Base-by-base conservation (phyloP, 192 early-diverging fungal species). In the Cetraspora pellucida region DNA sequence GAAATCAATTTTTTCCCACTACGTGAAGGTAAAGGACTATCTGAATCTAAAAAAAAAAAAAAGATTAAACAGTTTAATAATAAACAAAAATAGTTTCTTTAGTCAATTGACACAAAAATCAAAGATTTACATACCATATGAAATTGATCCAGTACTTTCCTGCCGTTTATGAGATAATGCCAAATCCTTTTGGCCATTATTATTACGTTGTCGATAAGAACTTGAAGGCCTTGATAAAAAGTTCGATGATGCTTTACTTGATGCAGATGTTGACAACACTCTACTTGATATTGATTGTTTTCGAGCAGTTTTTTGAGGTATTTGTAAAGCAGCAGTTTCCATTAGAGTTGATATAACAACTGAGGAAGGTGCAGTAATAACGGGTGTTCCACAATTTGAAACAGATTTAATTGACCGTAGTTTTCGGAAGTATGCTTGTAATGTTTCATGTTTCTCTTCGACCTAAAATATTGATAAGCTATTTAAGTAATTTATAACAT, bases 1-100 rank as follows among this genome's bases (percentile, higher is more conserved):
- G 92, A 94, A 21, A 94, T 89, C 27, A 93, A 86, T 65, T 89
- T 88, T 16, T 82, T 89, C 16, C 87, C 82, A 11, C 85, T 78
- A 59, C 82, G 78, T 14, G 77, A 69, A 47, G 19, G 77, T 27
- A 59, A 59, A 13, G 27, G 10, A 64, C 21, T 27, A 64, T 75
- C 74, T 16, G 74, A 64, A 50, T 64, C 74, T 75, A 57, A 57
- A 65, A 44, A 37, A 63, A 5, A 63, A 8, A 27, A 13, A 27
- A 31, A 16, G 10, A 61, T 37, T 37, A 37, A 3, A 37, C 5
- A 37, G 14, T 9, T 11, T 28, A 10, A 63, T 31, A 5, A 4
- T 64, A 19, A 64, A 31, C 27, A 64, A 19, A 31, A 43, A 43
- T 31, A 31, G 7, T 37, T 37, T 37, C 2, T 31, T 19, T 19